Conservation (phyloP, 2,329 filamentous ascomycete species). For the Bipolaris zeicola region DNA sequence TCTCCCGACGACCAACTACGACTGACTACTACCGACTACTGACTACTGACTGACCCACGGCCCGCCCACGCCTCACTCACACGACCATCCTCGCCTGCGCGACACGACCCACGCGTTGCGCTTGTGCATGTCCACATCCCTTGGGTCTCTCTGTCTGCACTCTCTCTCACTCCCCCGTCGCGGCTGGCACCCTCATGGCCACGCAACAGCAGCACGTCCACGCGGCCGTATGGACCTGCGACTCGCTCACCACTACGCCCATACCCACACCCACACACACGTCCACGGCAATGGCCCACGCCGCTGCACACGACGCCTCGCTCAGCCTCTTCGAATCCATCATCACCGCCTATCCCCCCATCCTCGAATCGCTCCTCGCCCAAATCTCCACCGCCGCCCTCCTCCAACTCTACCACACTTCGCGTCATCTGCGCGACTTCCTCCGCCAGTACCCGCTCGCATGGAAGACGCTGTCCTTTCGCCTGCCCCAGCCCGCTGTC, state of each 20-base stretch:
- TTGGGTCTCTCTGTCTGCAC: slow-evolving; percentile 29
- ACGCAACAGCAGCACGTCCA: slow-evolving; percentile 22
- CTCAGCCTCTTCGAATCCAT: slow-evolving; percentile 59
- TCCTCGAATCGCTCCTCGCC: slow-evolving; percentile 63
- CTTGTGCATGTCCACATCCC: slow-evolving; percentile 37
- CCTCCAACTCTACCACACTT: slow-evolving; percentile 64
- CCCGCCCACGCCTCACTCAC: slow-evolving; percentile 24
- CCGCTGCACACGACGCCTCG: slow-evolving; percentile 7
- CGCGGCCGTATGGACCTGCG: slow-evolving; percentile 26
- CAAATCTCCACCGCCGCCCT: slow-evolving; percentile 63
- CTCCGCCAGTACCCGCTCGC: slow-evolving; percentile 63
- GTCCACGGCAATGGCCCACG: slow-evolving; percentile 7
- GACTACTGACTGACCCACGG: slow-evolving; percentile 3
- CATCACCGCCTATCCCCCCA: slow-evolving; percentile 61
- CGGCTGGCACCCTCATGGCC: slow-evolving; percentile 35
- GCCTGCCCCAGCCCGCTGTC: slow-evolving; percentile 53
- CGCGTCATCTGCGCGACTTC: slow-evolving; percentile 60
- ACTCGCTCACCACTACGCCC: slow-evolving; percentile 6
- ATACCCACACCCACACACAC: slow-evolving; percentile 2
- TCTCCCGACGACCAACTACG: background rate
- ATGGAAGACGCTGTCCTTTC: slow-evolving; percentile 66
- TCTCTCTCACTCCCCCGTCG: slow-evolving; percentile 17
- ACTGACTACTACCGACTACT: background rate
- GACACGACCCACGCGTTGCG: slow-evolving; percentile 30
- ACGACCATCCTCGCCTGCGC: slow-evolving; percentile 31